Evolutionary conservation across 768 basidiomycete genomes (phyloP), one percentile per base, ranked within the genome.

Genomic region (Collybia mongolica): DNA sequence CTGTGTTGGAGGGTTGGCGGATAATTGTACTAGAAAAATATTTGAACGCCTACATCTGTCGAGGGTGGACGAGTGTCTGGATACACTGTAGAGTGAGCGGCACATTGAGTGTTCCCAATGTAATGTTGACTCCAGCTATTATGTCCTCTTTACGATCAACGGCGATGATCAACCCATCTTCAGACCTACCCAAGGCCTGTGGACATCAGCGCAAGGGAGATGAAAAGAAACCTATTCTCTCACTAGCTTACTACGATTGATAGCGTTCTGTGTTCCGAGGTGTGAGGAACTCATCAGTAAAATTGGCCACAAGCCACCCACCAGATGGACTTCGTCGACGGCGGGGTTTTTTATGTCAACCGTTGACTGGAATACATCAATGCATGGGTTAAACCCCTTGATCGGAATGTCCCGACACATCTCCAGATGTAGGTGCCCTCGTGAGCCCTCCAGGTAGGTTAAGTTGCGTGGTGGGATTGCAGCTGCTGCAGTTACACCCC

Each of bases 371-470:
- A 74, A 76, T 28, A 77, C 54, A 29, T 62, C 60, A 1, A 43
- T 54, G 55, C 77, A 79, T 7, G 71, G 67, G 46, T 59, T 49
- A 17, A 12, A n/a, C 26, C 57, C 9, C 48, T 68, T 62, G 17
- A 70, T 58, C 0, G 81, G 78, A 18, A 80, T 66, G 29, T 76
- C 65, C 15, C 68, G 55, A 63, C 82, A 84, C 52, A 84, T 65
- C 41, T 64, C 62, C 70, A 71, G 52, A 48, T 63, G 53, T 49
- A 74, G 43, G 29, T 61, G 44, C 3, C 55, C 58, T 47, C 41
- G 32, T 46, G 62, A 49, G 3, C 70, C 68, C 28, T 70, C 61
- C 6, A 74, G 58, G 44, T 61, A 69, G 8, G 74, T 74, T 15
- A 72, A 66, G 36, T 75, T 72, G 3, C 55, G 43, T 1, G 57